Evolutionary conservation across 768 basidiomycete species (phyloP).

Genomic region (Pilatotrama ljubarskyi): DNA sequence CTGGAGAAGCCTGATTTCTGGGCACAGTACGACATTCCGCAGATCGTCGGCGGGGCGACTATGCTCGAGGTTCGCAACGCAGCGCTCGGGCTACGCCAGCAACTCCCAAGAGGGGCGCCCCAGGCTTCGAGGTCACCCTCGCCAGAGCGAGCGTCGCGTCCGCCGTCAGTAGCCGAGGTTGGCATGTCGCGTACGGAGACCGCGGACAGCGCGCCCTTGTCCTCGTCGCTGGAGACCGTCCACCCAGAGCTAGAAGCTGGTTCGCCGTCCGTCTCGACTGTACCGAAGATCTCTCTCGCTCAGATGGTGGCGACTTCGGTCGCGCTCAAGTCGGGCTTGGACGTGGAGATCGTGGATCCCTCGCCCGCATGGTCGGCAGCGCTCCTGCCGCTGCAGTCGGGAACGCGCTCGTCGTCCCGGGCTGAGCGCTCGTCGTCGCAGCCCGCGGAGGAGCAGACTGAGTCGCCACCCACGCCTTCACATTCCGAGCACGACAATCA

Average conservation of each 20-base stretch:
- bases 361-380: constrained; percentile 52
- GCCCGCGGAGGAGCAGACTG: not conserved
- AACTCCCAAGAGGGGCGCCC: constrained; percentile 1
- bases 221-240: constrained; percentile 16
- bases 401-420: constrained; percentile 30
- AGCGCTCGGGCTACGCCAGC: constrained; percentile 46
- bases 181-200: not conserved
- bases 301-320: constrained; percentile 75
- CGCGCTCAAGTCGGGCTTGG: constrained; percentile 68
- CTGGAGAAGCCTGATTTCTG: constrained; percentile 65
- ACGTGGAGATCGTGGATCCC: constrained; percentile 58
- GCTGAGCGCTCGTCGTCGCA: constrained; percentile 3
- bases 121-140: not conserved
- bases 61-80: constrained; percentile 67
- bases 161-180: not conserved
- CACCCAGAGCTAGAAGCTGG: not conserved
- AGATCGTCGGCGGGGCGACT: constrained; percentile 65
- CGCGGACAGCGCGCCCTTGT: not conserved
- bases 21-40: constrained; percentile 59
- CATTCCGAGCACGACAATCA: not conserved
- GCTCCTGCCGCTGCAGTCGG: constrained; percentile 38
- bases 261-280: not conserved
- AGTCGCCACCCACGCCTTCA: constrained; percentile 1
- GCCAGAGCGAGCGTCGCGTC: not conserved
- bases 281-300: constrained; percentile 54